Conservation (phyloP, 192 early-diverging fungal genomes). For the Mortierella claussenii region DNA sequence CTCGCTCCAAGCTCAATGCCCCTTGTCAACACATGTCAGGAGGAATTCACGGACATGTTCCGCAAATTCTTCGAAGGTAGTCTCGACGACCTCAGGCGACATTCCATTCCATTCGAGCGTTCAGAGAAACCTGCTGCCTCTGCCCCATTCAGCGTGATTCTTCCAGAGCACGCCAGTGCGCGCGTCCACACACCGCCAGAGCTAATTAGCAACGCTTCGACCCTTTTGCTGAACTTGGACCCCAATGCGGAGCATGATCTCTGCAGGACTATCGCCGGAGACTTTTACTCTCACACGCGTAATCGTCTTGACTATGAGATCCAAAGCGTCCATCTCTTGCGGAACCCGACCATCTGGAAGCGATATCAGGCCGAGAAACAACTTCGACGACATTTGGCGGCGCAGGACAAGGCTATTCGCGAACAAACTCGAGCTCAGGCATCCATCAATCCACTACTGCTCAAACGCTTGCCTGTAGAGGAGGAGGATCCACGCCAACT, state of each 20-base stretch:
- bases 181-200: neutral
- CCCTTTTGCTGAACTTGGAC: slow-evolving; percentile 20
- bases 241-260: neutral
- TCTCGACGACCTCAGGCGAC: slow-evolving; percentile 6
- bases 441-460: neutral
- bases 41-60: slow-evolving; percentile 26
- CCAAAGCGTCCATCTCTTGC: slow-evolving; percentile 18
- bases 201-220: neutral
- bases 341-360: slow-evolving; percentile 32
- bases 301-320: slow-evolving; percentile 16
- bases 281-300: slow-evolving; percentile 25
- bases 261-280: neutral
- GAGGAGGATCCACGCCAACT: slow-evolving; percentile 20
- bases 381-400: slow-evolving; percentile 15
- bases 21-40: slow-evolving; percentile 10
- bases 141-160: too few relatives aligned
- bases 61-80: slow-evolving; percentile 19
- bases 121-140: too few relatives aligned
- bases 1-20: slow-evolving; percentile 18
- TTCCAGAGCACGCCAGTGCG: too few relatives aligned
- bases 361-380: slow-evolving; percentile 39
- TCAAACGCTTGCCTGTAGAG: neutral
- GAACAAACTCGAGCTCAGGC: neutral
- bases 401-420: neutral
- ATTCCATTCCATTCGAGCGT: slow-evolving; percentile 6